A percentile compares a stretch with the other conserved stretches of the same genome.
Conservation (phyloP, 176 grass and related monocot genomes). For the Triticum monococcum region DNA sequence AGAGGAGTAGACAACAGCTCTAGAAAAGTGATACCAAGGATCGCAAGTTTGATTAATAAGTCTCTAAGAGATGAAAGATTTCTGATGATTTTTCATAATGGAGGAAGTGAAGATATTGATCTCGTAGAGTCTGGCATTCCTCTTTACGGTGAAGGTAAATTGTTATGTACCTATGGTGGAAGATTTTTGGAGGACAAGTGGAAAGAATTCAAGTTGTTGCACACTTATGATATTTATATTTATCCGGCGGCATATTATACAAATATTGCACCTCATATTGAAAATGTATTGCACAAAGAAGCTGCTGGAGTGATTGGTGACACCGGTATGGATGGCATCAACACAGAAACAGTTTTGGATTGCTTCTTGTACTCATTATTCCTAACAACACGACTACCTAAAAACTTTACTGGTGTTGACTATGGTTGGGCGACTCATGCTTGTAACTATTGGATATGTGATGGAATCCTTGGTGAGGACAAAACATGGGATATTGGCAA, state of each 20-base stretch:
- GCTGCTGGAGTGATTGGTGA: background rate
- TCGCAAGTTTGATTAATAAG: background rate
- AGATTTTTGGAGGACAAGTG: background rate
- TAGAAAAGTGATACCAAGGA: background rate
- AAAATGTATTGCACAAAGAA: background rate
- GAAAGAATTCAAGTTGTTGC: no score
- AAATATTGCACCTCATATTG: no score
- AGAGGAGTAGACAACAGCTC: background rate
- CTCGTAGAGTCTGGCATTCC: background rate
- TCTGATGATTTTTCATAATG: background rate
- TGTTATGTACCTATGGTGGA: background rate
- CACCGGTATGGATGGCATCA: background rate
- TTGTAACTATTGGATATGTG: constrained; percentile 21
- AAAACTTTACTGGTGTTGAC: background rate
- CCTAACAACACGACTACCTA: background rate
- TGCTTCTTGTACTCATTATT: background rate
- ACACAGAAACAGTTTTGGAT: background rate
- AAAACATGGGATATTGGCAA: background rate
- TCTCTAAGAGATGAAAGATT: background rate
- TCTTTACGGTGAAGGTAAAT: background rate
- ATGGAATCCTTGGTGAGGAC: constrained; percentile 3
- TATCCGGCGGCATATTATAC: no score
- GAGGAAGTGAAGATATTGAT: background rate
- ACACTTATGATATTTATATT: background rate
- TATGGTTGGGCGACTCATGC: background rate